Evolutionary conservation across 768 basidiomycete genomes (phyloP).

Genomic region (Gloeophyllum trabeum): DNA sequence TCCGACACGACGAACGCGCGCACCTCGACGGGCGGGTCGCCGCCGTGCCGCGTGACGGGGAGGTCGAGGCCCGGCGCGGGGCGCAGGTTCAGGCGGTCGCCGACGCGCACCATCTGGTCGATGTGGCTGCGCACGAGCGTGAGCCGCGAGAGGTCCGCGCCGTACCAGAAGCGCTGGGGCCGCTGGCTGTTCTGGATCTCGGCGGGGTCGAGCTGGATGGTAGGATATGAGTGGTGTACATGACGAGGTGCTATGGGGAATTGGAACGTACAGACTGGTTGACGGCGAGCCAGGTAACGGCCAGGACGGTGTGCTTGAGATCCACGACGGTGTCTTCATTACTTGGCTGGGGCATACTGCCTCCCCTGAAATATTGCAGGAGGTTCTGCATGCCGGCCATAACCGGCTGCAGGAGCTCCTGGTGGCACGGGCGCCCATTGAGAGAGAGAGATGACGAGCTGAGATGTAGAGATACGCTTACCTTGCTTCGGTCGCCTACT

Average conservation of each 20-base stretch:
- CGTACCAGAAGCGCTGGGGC: constrained; percentile 70
- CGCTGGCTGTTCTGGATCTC: constrained; percentile 47
- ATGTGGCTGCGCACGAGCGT: constrained; percentile 49
- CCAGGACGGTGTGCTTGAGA: constrained; percentile 68
- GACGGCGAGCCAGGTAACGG: constrained; percentile 78
- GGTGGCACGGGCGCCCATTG: neutral
- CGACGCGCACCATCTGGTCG: constrained; percentile 58
- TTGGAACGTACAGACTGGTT: constrained; percentile 60
- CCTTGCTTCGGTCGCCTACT: constrained; percentile 68
- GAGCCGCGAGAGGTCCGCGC: constrained; percentile 49
- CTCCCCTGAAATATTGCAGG: constrained; percentile 32
- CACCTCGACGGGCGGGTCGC: constrained; percentile 37
- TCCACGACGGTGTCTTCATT: constrained; percentile 54
- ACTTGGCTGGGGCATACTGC: constrained; percentile 21
- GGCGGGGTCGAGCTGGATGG: constrained; percentile 43
- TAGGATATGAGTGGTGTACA: neutral
- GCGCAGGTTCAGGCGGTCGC: constrained; percentile 32
- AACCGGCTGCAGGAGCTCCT: constrained; percentile 62
- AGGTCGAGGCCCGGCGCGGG: neutral
- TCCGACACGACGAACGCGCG: constrained; percentile 54
- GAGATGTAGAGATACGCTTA: constrained; percentile 21
- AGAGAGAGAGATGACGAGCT: too few species aligned
- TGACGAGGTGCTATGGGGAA: constrained; percentile 2
- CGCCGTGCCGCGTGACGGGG: neutral
- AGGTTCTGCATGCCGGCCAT: constrained; percentile 29